Conservation (phyloP, 768 basidiomycete species). For the Mycena crocata region DNA sequence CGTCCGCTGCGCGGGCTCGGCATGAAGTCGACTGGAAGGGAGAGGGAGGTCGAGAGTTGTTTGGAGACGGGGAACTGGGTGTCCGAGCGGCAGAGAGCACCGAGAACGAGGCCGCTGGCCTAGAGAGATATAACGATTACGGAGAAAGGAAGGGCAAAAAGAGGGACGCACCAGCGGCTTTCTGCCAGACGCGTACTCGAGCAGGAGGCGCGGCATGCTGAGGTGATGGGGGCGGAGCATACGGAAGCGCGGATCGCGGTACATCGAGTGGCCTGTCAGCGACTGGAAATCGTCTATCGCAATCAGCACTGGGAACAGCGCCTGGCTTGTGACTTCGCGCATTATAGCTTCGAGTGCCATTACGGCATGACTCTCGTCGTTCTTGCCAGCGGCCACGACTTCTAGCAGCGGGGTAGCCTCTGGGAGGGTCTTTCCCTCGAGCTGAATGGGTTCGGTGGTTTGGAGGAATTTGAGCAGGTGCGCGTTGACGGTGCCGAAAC, state of each 20-base stretch:
- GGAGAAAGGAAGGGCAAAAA: not conserved
- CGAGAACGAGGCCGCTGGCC: slow-evolving; percentile 78
- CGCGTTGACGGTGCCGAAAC: slow-evolving; percentile 71
- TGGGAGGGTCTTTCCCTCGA: slow-evolving; percentile 55
- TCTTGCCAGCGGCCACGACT: slow-evolving; percentile 69
- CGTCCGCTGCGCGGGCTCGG: slow-evolving; percentile 11
- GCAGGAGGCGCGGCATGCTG: slow-evolving; percentile 78
- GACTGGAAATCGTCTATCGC: slow-evolving; percentile 93
- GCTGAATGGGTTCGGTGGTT: slow-evolving; percentile 53
- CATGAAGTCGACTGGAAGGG: slow-evolving; percentile 48
- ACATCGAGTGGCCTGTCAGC: slow-evolving; percentile 73
- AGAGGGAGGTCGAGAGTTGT: slow-evolving; percentile 75
- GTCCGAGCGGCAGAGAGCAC: slow-evolving; percentile 73
- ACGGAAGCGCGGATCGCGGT: slow-evolving; percentile 80
- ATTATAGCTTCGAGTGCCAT: slow-evolving; percentile 68
- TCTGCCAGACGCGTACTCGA: slow-evolving; percentile 83
- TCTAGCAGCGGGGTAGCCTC: slow-evolving; percentile 62
- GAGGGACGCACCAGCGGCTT: slow-evolving; percentile 68
- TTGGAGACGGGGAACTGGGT: slow-evolving; percentile 67
- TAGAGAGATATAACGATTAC: slow-evolving; percentile 41
- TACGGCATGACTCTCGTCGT: slow-evolving; percentile 50
- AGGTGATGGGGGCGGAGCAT: slow-evolving; percentile 81
- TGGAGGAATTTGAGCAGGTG: slow-evolving; percentile 54
- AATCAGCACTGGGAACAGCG: slow-evolving; percentile 81
- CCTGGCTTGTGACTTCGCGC: slow-evolving; percentile 72